Percentiles rank a stretch among this genome's conserved stretches.
These are phyloP conservation scores for Monascus purpureus DNA, from an alignment of 495 filamentous ascomycete species.

Conservation along the genomic window DNA sequence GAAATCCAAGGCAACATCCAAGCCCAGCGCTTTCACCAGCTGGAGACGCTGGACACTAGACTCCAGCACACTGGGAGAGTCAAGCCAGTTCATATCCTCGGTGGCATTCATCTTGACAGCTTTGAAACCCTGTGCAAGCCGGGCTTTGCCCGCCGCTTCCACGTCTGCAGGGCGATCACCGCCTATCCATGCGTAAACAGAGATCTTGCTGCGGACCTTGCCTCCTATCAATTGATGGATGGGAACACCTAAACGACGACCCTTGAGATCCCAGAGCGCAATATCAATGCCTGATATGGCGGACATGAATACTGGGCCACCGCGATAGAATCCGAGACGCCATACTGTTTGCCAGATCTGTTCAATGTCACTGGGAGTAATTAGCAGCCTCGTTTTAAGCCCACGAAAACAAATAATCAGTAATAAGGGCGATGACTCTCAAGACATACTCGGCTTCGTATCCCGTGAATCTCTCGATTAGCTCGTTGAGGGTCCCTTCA, in stretches of 20 bases:
- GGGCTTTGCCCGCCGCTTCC: slow-evolving; percentile 44
- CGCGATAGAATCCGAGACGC: slow-evolving; percentile 62
- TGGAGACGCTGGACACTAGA: slow-evolving; percentile 54
- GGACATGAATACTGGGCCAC: slow-evolving; percentile 76
- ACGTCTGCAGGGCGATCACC: slow-evolving; percentile 68
- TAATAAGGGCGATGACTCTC: not conserved
- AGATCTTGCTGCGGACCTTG: slow-evolving; percentile 57
- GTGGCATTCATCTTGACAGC: slow-evolving; percentile 76
- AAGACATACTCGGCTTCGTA: slow-evolving; percentile 55
- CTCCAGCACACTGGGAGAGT: slow-evolving; percentile 52
- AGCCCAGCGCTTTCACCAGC: slow-evolving; percentile 51
- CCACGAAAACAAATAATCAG: no score
- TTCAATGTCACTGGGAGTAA: slow-evolving; percentile 63
- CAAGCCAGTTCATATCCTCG: slow-evolving; percentile 66
- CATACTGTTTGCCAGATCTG: slow-evolving; percentile 65
- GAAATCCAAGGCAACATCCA: slow-evolving; percentile 66
- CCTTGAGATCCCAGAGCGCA: slow-evolving; percentile 71
- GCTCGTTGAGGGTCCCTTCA: slow-evolving; percentile 59
- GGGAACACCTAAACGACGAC: slow-evolving; percentile 45
- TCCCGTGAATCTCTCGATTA: slow-evolving; percentile 47
- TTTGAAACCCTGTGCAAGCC: slow-evolving; percentile 57
- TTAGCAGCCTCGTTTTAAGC: no score
- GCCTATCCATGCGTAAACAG: slow-evolving; percentile 80
- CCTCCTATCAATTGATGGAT: slow-evolving; percentile 64
- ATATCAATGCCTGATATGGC: slow-evolving; percentile 71